A percentile compares a stretch with the other conserved stretches of the same genome.
These are phyloP conservation scores for Cucurbitaria berberidis DNA, from an alignment of 2,329 filamentous ascomycete species.

Conservation along the genomic window DNA sequence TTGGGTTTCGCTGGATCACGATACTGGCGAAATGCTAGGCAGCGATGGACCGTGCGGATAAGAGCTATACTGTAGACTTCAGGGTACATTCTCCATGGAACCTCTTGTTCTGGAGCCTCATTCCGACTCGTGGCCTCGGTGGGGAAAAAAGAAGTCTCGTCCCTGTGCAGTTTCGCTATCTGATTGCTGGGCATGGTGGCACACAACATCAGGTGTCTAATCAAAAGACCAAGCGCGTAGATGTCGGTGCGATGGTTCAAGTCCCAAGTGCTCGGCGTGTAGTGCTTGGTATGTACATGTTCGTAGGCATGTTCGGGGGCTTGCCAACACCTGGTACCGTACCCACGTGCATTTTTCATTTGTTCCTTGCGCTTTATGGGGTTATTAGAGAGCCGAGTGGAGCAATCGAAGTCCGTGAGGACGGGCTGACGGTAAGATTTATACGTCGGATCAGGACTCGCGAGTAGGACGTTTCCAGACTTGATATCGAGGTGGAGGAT, in stretches of 20 bases:
- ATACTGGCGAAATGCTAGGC: background rate
- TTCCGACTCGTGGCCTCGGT: background rate
- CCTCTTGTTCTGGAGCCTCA: background rate
- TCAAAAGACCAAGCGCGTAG: constrained; percentile 1
- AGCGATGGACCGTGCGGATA: background rate
- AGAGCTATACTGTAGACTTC: background rate
- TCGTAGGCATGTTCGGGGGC: background rate
- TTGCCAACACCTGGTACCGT: background rate
- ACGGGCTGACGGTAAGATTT: constrained; percentile 3
- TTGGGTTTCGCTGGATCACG: background rate
- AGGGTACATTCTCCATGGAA: background rate
- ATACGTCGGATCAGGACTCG: constrained; percentile 1
- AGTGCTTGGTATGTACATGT: background rate
- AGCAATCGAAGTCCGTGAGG: constrained; percentile 2
- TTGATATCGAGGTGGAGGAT: constrained; percentile 5
- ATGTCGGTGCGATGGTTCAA: constrained; percentile 2
- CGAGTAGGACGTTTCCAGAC: constrained; percentile 1
- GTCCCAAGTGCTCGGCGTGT: background rate
- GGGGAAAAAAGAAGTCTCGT: background rate
- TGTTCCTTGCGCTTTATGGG: background rate
- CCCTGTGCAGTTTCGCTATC: background rate
- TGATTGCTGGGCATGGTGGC: background rate
- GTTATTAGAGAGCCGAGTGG: background rate
- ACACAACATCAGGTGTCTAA: constrained; percentile 9
- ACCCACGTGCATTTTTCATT: background rate